These are phyloP conservation scores for Senecio squalidus DNA, from an alignment of 140 eudicot genomes.

Conservation along the genomic window DNA sequence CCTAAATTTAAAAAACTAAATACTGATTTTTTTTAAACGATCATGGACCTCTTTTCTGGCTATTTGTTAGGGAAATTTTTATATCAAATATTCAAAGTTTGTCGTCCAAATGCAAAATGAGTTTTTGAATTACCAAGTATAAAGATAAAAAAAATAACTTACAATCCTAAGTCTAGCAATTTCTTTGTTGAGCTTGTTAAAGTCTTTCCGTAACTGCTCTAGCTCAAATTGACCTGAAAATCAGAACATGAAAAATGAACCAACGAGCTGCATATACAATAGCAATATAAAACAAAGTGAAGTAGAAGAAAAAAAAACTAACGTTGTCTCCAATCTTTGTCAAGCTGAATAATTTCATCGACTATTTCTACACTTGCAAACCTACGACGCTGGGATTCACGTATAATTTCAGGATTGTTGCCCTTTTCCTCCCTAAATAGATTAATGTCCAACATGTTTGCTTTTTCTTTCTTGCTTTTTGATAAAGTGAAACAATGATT, in stretches of 20 bases:
- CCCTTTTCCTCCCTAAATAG: slow-evolving; percentile 6
- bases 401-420: slow-evolving; percentile 58
- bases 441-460: not conserved
- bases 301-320: not conserved
- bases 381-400: slow-evolving; percentile 87
- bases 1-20: too few relatives aligned
- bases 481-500: too few relatives aligned
- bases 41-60: too few relatives aligned
- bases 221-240: slow-evolving; percentile 60
- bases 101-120: too few relatives aligned
- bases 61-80: too few relatives aligned
- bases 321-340: slow-evolving; percentile 68
- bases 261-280: not conserved
- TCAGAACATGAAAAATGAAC: not conserved
- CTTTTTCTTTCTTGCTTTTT: too few relatives aligned
- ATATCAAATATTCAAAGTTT: too few relatives aligned
- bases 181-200: slow-evolving; percentile 60
- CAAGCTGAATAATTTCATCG: slow-evolving; percentile 67
- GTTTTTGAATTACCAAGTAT: too few relatives aligned
- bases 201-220: slow-evolving; percentile 56
- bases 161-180: slow-evolving; percentile 73
- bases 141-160: slow-evolving; percentile 21
- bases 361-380: slow-evolving; percentile 56
- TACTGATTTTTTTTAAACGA: too few relatives aligned
- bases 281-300: not conserved